A percentile compares a stretch with the other conserved stretches of the same genome.
phyloP scores from a whole-genome alignment of 176 grass and related monocot genomes.

The Triticum turgidum region DNA sequence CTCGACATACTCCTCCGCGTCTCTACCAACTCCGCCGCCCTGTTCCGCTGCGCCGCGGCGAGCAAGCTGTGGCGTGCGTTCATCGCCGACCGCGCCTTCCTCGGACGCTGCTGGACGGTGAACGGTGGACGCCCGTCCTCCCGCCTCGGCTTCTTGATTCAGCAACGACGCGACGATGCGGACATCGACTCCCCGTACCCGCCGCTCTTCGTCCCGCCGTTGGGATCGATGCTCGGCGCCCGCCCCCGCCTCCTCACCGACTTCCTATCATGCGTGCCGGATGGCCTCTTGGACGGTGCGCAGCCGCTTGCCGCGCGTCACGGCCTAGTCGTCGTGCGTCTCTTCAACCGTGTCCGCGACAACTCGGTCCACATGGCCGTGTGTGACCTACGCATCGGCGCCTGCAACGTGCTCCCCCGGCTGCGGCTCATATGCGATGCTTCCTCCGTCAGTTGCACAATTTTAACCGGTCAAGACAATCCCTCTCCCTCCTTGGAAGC shows the following conservation, averaged over 20 bases:
- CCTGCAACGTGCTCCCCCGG: not conserved
- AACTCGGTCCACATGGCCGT: not conserved
- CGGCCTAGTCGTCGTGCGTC: not conserved
- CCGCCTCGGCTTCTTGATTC: not conserved
- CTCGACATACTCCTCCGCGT: not conserved
- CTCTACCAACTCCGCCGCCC: not conserved
- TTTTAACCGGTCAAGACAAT: not conserved
- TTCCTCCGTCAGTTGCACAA: not conserved
- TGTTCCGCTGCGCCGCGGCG: not conserved
- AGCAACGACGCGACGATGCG: not conserved
- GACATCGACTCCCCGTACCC: not conserved
- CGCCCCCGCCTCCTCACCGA: not conserved
- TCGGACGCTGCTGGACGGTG: not conserved
- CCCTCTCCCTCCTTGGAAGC: no score
- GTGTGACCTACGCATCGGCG: not conserved
- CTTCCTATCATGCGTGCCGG: not conserved
- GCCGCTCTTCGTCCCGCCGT: not conserved
- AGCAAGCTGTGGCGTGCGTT: not conserved
- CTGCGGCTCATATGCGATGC: not conserved
- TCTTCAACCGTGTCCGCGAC: not conserved
- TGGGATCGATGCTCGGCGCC: not conserved
- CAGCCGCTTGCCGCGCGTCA: not conserved
- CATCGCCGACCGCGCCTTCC: not conserved
- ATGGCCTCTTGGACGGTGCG: not conserved
- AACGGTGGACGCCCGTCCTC: not conserved